These are phyloP conservation scores for Chaetothyriales sp. DNA, from an alignment of 2,329 filamentous ascomycete species.

Conservation along the genomic window DNA sequence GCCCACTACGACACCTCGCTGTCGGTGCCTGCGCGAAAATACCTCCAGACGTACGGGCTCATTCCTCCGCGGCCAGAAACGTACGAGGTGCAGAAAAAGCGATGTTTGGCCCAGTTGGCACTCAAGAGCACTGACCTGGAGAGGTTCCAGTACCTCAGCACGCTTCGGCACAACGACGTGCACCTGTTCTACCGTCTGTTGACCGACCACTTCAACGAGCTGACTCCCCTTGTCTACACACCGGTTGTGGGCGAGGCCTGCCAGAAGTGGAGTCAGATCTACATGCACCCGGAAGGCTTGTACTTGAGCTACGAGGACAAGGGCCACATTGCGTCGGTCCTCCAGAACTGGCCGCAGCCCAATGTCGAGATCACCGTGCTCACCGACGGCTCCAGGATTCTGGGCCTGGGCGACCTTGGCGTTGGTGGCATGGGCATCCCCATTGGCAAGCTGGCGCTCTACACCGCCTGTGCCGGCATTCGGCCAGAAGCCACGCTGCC, in stretches of 20 bases:
- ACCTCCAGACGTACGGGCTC: conserved; percentile 38
- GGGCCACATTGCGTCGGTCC: conserved; percentile 74
- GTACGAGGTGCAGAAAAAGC: conserved; percentile 36
- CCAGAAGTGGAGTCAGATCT: conserved; percentile 88
- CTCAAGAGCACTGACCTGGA: conserved; percentile 35
- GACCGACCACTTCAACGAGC: conserved; percentile 34
- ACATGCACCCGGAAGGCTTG: conserved; percentile 80
- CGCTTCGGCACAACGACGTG: conserved; percentile 38
- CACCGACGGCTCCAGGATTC: conserved; percentile 86
- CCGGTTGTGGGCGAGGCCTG: conserved; percentile 75
- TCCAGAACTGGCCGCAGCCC: conserved; percentile 81
- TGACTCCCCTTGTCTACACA: conserved; percentile 39
- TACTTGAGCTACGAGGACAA: conserved; percentile 94
- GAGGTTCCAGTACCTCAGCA: conserved; percentile 38
- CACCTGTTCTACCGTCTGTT: conserved; percentile 40
- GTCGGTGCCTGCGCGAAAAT: conserved; percentile 37
- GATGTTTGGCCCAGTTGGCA: conserved; percentile 36
- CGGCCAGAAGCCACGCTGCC: conserved; percentile 58
- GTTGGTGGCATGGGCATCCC: conserved; percentile 97
- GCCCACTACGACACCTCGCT: conserved; percentile 38
- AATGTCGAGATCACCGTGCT: conserved; percentile 93
- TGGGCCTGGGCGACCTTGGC: conserved; percentile 83
- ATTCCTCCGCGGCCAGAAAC: conserved; percentile 36
- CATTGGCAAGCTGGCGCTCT: conserved; percentile 88
- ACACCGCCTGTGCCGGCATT: conserved; percentile 91